Evolutionary conservation across 306 rosid species (phyloP), one percentile per base, ranked within the genome.

Genomic region (Styphnolobium japonicum): DNA sequence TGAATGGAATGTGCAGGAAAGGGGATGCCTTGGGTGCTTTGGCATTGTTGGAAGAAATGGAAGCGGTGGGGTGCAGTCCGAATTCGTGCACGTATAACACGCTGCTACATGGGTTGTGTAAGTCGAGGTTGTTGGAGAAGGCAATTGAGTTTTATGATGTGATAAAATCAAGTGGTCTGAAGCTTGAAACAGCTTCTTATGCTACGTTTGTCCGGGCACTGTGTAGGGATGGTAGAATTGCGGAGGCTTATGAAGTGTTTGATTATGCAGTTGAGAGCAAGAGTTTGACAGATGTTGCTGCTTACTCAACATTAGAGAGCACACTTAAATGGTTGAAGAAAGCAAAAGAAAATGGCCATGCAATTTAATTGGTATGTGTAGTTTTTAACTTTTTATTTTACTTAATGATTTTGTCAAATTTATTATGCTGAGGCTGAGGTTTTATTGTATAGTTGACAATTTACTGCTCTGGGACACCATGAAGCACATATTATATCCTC

Each of bases 1-100:
- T 95, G 98, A 93, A 93, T 83, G 99, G 99, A 27, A 74, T 95
- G 90, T 93, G 98, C 71, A 57, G 94, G 79, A 85, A 87, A 79
- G 92, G 96, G 77, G 85, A 91, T 78, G 89, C 89, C 0, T 34
- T 87, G 87, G 86, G 82, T 3, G 98, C 98, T 0, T 3, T 91
- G 73, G 89, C 80, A 0, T 85, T 91, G 86, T 79, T 93, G 77
- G 85, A 83, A 77, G 97, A 89, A 81, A 95, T 95, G 99, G 88
- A 90, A 73, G 90, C 11, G 0, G 83, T 78, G 77, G 98, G 96
- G 16, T 93, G 98, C 53, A 83, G 58, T 34, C 98, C 97, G 0
- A 93, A 90, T 76, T 76, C 86, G 0, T 93, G 92, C 85, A 87
- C 97, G 0, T 93, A 90, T 83, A 95, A 88, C 84, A 95, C 98